Conservation (phyloP, 768 basidiomycete genomes). For the Boletus eberwhitei region DNA sequence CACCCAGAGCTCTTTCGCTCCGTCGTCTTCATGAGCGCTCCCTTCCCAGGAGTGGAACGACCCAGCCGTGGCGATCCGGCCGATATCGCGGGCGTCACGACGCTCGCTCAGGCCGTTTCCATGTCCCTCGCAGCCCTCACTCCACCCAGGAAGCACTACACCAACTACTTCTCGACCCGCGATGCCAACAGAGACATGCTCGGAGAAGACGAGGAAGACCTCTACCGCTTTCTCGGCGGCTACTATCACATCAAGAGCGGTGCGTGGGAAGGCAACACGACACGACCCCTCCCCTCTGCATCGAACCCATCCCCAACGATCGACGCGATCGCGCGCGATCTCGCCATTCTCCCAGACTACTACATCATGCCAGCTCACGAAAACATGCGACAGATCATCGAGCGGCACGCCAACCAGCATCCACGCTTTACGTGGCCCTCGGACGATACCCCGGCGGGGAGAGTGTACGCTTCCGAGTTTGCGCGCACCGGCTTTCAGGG, state of each 20-base stretch:
- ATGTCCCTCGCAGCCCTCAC: conserved; percentile 36
- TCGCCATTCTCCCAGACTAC: conserved; percentile 51
- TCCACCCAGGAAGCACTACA: conserved; percentile 59
- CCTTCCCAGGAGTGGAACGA: conserved; percentile 47
- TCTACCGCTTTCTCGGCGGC: conserved; percentile 22
- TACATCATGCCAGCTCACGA: conserved; percentile 57
- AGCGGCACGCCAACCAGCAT: conserved; percentile 32
- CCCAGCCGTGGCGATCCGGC: conserved; percentile 1
- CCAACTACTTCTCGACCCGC: conserved; percentile 45
- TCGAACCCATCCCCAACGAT: conserved; percentile 23
- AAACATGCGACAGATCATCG: conserved; percentile 51
- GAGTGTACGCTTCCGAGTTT: conserved; percentile 49
- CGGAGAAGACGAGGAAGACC: conserved; percentile 13
- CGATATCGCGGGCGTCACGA: conserved; percentile 5
- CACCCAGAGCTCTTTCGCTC: conserved; percentile 54
- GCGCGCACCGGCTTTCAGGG: conserved; percentile 58
- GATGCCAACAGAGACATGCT: conserved; percentile 46
- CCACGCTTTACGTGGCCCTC: conserved; percentile 41
- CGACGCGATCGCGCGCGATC: conserved; percentile 25
- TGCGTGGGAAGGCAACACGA: conserved; percentile 44
- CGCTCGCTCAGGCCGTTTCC: conserved; percentile 4
- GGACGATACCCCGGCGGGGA: conserved; percentile 40
- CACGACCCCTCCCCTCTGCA: conserved; percentile 36
- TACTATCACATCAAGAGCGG: conserved; percentile 54
- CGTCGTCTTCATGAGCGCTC: conserved; percentile 58